phyloP scores from a whole-genome alignment of 108 stramenopile genomes.

The Craspedostauros australis region DNA sequence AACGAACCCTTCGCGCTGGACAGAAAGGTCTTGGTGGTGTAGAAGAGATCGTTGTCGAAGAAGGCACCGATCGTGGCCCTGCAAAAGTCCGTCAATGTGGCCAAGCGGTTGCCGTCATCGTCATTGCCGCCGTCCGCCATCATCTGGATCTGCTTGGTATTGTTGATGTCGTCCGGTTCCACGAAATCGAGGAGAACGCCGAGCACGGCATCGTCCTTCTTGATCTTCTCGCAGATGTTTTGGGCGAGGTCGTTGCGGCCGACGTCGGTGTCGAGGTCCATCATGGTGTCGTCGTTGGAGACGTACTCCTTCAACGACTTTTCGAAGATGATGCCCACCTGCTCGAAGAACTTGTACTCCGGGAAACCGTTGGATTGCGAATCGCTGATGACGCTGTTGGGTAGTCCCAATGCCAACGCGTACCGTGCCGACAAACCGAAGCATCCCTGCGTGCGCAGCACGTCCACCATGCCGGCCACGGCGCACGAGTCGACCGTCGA shows the following conservation, averaged over 20 bases:
- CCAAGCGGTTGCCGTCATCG: slow-evolving; percentile 9
- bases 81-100: slow-evolving; percentile 16
- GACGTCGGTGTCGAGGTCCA: no score
- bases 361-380: slow-evolving; percentile 30
- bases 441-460: slow-evolving; percentile 60
- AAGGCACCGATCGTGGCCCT: slow-evolving; percentile 55
- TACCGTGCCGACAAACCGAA: slow-evolving; percentile 64
- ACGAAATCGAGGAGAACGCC: no score
- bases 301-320: slow-evolving; percentile 35
- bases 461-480: slow-evolving; percentile 71
- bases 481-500: slow-evolving; percentile 57
- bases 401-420: slow-evolving; percentile 46
- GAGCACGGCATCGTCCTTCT: background rate
- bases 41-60: slow-evolving; percentile 73
- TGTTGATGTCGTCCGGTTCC: background rate
- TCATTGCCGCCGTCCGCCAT: slow-evolving; percentile 7
- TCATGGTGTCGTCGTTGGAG: background rate
- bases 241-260: no score
- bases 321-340: slow-evolving; percentile 57
- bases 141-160: background rate
- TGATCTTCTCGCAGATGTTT: background rate
- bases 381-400: slow-evolving; percentile 25
- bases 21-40: slow-evolving; percentile 54
- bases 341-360: slow-evolving; percentile 43
- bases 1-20: slow-evolving; percentile 71